Conservation (phyloP, 2,329 filamentous ascomycete species). For the Microcyclospora pomicola region DNA sequence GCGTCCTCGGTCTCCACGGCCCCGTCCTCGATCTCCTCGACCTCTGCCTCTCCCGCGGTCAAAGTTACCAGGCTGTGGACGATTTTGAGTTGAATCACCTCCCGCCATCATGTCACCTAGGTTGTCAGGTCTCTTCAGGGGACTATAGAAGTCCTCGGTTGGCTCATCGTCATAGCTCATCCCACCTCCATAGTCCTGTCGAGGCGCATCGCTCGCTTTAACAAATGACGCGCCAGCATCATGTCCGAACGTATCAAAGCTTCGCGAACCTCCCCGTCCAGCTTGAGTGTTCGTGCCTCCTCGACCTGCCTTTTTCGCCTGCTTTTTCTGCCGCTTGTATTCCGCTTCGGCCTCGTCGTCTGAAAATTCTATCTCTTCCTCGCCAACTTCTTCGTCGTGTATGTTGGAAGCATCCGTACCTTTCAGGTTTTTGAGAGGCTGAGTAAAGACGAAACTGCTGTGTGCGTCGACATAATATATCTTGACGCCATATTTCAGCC, state of each 20-base stretch:
- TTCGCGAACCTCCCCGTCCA: slow-evolving; percentile 4
- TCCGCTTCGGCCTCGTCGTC: slow-evolving; percentile 83
- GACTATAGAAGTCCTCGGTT: slow-evolving; percentile 32
- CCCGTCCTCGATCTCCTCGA: slow-evolving; percentile 15
- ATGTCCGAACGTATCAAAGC: slow-evolving; percentile 7
- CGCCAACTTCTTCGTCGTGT: slow-evolving; percentile 77
- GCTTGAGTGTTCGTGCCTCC: slow-evolving; percentile 6
- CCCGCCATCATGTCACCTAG: slow-evolving; percentile 31
- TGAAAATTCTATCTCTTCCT: slow-evolving; percentile 86
- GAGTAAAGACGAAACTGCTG: slow-evolving; percentile 74
- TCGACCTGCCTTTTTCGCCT: slow-evolving; percentile 18
- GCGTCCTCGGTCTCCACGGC: slow-evolving; percentile 13
- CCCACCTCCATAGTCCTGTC: slow-evolving; percentile 12
- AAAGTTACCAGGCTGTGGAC: slow-evolving; percentile 21
- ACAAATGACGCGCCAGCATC: slow-evolving; percentile 5
- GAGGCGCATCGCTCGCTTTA: slow-evolving; percentile 11
- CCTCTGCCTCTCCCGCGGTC: slow-evolving; percentile 19
- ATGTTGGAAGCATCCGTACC: slow-evolving; percentile 90
- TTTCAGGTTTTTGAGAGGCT: slow-evolving; percentile 64
- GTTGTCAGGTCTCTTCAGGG: slow-evolving; percentile 33
- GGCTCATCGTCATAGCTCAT: slow-evolving; percentile 29
- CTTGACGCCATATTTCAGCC: slow-evolving; percentile 52
- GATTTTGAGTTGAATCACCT: slow-evolving; percentile 18
- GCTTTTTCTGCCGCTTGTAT: slow-evolving; percentile 23
- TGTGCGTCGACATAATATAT: slow-evolving; percentile 70